phyloP scores from a whole-genome alignment of 805 yeast species.

The Candida anglica region DNA sequence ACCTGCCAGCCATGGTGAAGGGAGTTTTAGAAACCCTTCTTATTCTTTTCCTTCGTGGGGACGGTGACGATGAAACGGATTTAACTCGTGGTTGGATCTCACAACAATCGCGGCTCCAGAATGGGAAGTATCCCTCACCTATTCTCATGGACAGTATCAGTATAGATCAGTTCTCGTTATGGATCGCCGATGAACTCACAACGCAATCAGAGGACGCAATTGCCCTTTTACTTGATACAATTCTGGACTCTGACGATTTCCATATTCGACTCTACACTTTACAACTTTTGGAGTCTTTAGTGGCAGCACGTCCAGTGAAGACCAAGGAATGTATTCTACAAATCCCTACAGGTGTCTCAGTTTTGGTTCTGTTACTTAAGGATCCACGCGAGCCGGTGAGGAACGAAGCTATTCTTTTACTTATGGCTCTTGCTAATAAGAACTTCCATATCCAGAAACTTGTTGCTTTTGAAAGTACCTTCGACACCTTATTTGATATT shows the following conservation, averaged over 20 bases:
- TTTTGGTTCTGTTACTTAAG: constrained; percentile 53
- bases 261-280: constrained; percentile 77
- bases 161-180: constrained; percentile 82
- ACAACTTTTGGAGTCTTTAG: constrained; percentile 80
- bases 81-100: constrained; percentile 68
- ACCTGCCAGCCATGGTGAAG: constrained; percentile 69
- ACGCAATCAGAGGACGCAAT: constrained; percentile 41
- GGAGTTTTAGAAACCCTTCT: constrained; percentile 83
- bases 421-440: constrained; percentile 77
- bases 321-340: constrained; percentile 71
- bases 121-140: constrained; percentile 80
- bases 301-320: constrained; percentile 67
- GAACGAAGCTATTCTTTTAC: constrained; percentile 79
- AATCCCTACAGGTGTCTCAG: constrained; percentile 76
- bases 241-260: constrained; percentile 56
- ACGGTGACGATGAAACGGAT: constrained; percentile 51
- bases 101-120: constrained; percentile 66
- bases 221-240: constrained; percentile 32
- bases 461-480: constrained; percentile 91
- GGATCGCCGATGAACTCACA: constrained; percentile 93
- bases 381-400: constrained; percentile 72
- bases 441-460: constrained; percentile 85
- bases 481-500: constrained; percentile 75
- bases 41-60: constrained; percentile 73
- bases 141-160: constrained; percentile 50